Evolutionary conservation across 2,329 filamentous ascomycete species (phyloP).

Genomic region (Pyricularia grisea): DNA sequence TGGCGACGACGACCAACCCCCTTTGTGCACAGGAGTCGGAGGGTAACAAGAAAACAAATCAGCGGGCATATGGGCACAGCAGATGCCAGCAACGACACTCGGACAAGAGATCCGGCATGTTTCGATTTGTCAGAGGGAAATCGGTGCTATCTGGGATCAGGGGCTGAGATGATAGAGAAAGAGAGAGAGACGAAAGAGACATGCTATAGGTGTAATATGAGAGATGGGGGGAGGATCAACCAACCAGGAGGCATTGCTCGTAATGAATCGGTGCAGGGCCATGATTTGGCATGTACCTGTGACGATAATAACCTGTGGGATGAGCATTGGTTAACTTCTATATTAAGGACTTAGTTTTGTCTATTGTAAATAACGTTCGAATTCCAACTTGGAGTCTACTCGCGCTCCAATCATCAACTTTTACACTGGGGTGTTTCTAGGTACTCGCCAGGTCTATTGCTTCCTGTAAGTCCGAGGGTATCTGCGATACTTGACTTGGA

Average conservation of each 20-base stretch:
- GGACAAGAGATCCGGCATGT: not conserved
- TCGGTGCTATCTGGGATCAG: not conserved
- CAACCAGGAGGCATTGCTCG: not conserved
- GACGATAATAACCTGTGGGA: not conserved
- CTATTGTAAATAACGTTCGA: too few relatives aligned
- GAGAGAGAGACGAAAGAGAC: too few relatives aligned
- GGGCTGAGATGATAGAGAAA: not conserved
- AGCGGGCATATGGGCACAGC: not conserved
- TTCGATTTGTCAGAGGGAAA: too few relatives aligned
- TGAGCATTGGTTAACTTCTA: not conserved
- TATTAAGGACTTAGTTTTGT: not conserved
- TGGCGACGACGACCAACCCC: not conserved
- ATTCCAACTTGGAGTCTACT: not conserved
- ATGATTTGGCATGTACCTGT: not conserved
- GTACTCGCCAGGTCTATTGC: not conserved
- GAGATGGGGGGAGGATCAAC: not conserved
- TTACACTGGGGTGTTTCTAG: not conserved
- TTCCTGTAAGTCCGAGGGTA: not conserved
- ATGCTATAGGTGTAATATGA: not conserved
- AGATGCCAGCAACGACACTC: not conserved
- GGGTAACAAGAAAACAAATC: not conserved
- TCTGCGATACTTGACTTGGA: not conserved
- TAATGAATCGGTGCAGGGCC: too few relatives aligned
- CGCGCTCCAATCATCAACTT: not conserved
- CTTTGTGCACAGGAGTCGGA: not conserved